Evolutionary conservation across 805 yeast genomes (phyloP), one percentile per base, ranked within the genome.

Genomic region (Schwanniomyces yamadae): DNA sequence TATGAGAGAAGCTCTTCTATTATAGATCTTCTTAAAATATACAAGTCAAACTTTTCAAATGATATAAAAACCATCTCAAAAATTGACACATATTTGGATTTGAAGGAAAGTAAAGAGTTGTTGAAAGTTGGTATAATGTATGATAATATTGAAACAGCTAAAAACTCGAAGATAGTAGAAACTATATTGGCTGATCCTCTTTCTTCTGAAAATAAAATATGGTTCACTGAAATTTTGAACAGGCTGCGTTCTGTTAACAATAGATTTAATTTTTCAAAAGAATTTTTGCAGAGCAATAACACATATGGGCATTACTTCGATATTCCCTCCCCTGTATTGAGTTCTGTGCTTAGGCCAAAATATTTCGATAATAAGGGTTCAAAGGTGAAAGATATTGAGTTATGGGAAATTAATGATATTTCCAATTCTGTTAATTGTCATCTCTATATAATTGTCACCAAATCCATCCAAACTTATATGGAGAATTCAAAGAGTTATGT

Each of bases 101-200:
- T 40, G n/a, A 23, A 33, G 10, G 19, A 36, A 15, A 16, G 15
- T 11, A 20, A 22, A 8, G n/a, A 44, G 16, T 42, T 43, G 16
- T 42, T 66, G 4, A 49, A 48, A 28, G 52, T 67, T 10, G 74
- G 72, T 0, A 28, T 68, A 3, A 34, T 61, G 1, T 66, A 67
- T 41, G 61, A 57, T 23, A 54, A 55, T 36, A 55, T 52, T 6
- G 18, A 18, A 5, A 36, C 42, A 5, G 40, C 45, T 11, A 19
- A 27, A 6, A 33, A 45, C 2, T 57, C 69, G n/a, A 62, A 50
- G 33, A 23, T 68, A n/a, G 27, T 68, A 5, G 69, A 66, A 24
- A 39, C 58, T 3, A 41, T 68, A 8, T 49, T 68, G 25, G 66
- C 73, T 1, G 73, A 68, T 37, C 74, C 74, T 5, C 50, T 68